Evolutionary conservation across 345 rosid genomes (phyloP), one percentile per base, ranked within the genome.

Genomic region (Murraya koenigii): DNA sequence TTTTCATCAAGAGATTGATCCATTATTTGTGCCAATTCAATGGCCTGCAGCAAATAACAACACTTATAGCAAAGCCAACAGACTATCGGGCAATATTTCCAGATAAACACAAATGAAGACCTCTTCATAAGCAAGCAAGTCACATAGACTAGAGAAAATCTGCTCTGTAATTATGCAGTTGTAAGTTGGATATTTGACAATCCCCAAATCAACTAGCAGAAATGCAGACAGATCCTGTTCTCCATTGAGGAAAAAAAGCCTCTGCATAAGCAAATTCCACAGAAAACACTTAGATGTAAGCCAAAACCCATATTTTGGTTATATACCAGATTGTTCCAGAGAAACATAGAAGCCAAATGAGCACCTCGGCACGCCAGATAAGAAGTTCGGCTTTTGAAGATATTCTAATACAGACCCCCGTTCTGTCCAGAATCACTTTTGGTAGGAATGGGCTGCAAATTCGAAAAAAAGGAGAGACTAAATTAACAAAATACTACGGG

Each of bases 181-280:
- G 86, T 93, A 95, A 75, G 84, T 74, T 68, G 99, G 97, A 83
- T 89, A 95, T 76, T 90, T 93, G 66, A 93, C 86, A 44, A 89
- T 87, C 71, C 99, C 97, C 73, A 94, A 83, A 89, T 95, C 97
- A 74, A 88, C 90, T 32, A 93, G 83, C 82, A 95, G 85, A 87
- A 95, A 95, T 32, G 93, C 83, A 52, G 97, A 90, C 52, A 92
- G 81, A 86, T 94, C 91, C 84, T 93, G 97, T 71, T 90, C 96
- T 80, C 97, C 98, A 72, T 92, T 93, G 79, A 95, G 89, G 82
- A 95, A 95, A 88, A 95, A 93, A 79, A 92, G 94, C 76, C 98
- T 88, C 99, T 95, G 95, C 89, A 86, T 26, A 71, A 72, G 39
- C 66, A 75, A 75, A 70, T 25, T 71, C 9, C 65, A 44, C n/a